Conservation (phyloP, 225 moss, liverwort and hornwort species). For the Sphagnum contortum region DNA sequence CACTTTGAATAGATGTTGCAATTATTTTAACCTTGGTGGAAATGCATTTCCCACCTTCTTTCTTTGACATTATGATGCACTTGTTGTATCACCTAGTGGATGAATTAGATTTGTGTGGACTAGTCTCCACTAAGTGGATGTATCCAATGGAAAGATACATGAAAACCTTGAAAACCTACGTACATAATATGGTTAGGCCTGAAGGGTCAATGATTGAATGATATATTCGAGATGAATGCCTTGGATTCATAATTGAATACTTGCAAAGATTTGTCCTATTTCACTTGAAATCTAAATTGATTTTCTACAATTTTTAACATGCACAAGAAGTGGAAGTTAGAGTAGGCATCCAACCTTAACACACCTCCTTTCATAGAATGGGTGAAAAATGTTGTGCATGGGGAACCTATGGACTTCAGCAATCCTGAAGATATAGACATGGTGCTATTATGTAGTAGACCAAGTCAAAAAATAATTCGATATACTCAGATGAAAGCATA, state of each 20-base stretch:
- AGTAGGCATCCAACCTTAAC: background rate
- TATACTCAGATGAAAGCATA: background rate
- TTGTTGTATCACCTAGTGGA: background rate
- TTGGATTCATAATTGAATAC: background rate
- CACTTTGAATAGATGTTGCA: background rate
- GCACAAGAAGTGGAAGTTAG: background rate
- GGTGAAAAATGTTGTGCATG: background rate
- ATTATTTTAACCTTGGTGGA: background rate
- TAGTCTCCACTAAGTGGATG: background rate
- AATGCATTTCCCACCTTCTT: background rate
- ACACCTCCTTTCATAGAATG: background rate
- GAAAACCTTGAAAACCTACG: background rate
- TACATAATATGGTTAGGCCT: background rate
- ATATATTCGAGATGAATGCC: background rate
- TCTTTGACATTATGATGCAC: background rate
- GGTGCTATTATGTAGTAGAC: background rate
- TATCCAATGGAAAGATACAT: constrained; percentile 3
- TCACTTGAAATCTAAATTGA: background rate
- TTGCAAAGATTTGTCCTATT: background rate
- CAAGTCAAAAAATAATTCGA: background rate
- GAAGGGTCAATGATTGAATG: background rate
- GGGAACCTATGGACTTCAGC: background rate
- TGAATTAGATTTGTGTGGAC: background rate
- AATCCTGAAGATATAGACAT: background rate
- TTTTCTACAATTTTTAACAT: background rate